Evolutionary conservation across 2,329 filamentous ascomycete species (phyloP).

Genomic region (Lasiodiplodia hormozganensis): DNA sequence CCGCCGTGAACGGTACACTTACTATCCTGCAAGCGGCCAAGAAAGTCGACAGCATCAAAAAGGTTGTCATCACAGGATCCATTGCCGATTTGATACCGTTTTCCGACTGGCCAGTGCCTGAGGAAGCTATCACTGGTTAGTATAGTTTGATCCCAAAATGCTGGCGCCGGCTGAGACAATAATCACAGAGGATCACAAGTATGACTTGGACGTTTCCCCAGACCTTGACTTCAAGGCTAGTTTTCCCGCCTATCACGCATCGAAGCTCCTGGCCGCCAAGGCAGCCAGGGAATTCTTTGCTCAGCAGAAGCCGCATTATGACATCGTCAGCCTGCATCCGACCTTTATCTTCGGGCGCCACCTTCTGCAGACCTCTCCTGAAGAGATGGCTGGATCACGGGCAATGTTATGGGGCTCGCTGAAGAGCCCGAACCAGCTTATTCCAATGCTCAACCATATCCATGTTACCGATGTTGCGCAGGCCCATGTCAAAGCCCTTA

Average conservation of each 20-base stretch:
- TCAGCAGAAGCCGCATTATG: slow-evolving; percentile 35
- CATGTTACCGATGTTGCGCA: slow-evolving; percentile 40
- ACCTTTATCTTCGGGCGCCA: slow-evolving; percentile 37
- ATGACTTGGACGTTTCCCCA: slow-evolving; percentile 30
- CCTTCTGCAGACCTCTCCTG: slow-evolving; percentile 33
- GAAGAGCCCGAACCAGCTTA: slow-evolving; percentile 29
- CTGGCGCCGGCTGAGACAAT: not conserved
- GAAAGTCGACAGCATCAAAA: slow-evolving; percentile 36
- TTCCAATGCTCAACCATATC: slow-evolving; percentile 31
- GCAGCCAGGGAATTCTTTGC: slow-evolving; percentile 35
- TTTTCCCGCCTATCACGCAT: slow-evolving; percentile 34
- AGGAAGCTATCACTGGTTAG: not conserved
- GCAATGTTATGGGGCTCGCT: slow-evolving; percentile 33
- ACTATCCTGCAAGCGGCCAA: slow-evolving; percentile 37
- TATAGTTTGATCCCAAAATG: not conserved
- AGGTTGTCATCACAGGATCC: slow-evolving; percentile 39
- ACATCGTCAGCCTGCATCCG: slow-evolving; percentile 38
- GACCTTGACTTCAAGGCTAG: slow-evolving; percentile 29
- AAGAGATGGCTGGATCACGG: slow-evolving; percentile 35
- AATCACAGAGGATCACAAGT: slow-evolving; percentile 19
- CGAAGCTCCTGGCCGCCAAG: slow-evolving; percentile 40
- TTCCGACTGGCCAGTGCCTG: not conserved
- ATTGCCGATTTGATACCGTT: slow-evolving; percentile 33
- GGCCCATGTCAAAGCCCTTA: slow-evolving; percentile 36
- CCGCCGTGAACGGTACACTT: slow-evolving; percentile 38